Base-by-base conservation (phyloP, 257 asterid species). In the Solanum habrochaites region DNA sequence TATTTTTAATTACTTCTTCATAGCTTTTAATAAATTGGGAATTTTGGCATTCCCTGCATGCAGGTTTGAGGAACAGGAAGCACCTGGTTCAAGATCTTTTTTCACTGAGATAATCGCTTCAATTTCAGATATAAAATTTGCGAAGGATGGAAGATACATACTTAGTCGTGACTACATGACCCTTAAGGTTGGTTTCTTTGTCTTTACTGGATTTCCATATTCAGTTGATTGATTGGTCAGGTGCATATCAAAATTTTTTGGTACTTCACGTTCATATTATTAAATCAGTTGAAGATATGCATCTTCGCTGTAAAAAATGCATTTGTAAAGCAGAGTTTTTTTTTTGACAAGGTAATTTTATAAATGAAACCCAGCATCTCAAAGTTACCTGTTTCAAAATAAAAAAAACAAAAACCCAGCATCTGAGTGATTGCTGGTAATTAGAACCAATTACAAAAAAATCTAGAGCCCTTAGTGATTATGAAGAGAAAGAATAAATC, bases 121-220 rank as follows among this genome's bases (percentile, higher is more conserved):
- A 40, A 88, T 95, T 88, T 95, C 98, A 52, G 98, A 95, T 91
- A 92, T 95, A 90, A 95, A 95, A 91, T 95, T 95, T 90, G 94
- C 97, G 0, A 92, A 89, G 93, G 96, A 92, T 87, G 98, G 98
- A 82, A 92, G 98, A 92, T 91, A 93, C 88, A 73, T 95, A 85
- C 90, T 95, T 88, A 94, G 98, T 89, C 98, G 98, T 85, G 98
- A 95, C 89, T 95, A 94, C 92, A 95, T 95, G 98, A 94, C 96
- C 85, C 98, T 95, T 74, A 95, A 95, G 98, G 98, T 95, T 87
- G 62, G 83, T 71, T 84, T 37, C 27, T 32, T 20, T 10, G 45
- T 81, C 42, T 78, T 15, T 49, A n/a, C 85, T 81, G 85, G 70
- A 81, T 49, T 47, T 81, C 42, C 85, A 81, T 52, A 49, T 49